Percentiles rank a stretch among this genome's conserved stretches.
Conservation (phyloP, 129 eudicot genomes). For the Flaveria robusta region DNA sequence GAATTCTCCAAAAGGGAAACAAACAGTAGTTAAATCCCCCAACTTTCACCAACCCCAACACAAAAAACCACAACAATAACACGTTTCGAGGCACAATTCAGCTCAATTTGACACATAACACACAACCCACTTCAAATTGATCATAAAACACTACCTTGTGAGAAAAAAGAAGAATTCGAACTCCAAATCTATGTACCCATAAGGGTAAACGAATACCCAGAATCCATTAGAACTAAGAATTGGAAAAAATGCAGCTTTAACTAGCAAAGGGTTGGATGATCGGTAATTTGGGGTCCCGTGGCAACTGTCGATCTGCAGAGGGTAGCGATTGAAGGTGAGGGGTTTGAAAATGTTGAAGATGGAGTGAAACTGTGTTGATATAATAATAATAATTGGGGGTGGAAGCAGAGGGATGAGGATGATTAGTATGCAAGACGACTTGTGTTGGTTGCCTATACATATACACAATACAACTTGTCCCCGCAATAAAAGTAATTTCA, state of each 20-base stretch:
- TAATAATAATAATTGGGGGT: slow-evolving; percentile 26
- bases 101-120: background rate
- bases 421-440: slow-evolving; percentile 30
- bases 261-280: slow-evolving; percentile 13
- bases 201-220: background rate
- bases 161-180: slow-evolving; percentile 19
- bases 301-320: slow-evolving; percentile 30
- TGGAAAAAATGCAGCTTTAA: slow-evolving; percentile 21
- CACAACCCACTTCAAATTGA: background rate
- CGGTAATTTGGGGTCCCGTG: background rate
- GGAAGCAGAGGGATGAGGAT: slow-evolving; percentile 1
- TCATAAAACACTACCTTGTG: slow-evolving; percentile 13
- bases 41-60: slow-evolving; percentile 27
- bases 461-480: background rate
- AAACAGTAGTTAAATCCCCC: slow-evolving; percentile 3
- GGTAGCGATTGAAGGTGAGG: background rate
- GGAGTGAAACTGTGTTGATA: slow-evolving; percentile 42
- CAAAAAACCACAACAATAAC: background rate
- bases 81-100: slow-evolving; percentile 4
- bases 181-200: slow-evolving; percentile 26
- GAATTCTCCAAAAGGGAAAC: slow-evolving; percentile 12
- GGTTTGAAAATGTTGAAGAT: background rate
- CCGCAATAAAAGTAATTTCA: slow-evolving; percentile 25
- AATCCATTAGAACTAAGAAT: slow-evolving; percentile 18
- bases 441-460: slow-evolving; percentile 1